phyloP scores from a whole-genome alignment of 1,284 basidiomycete species.

The Ganoderma boninense region DNA sequence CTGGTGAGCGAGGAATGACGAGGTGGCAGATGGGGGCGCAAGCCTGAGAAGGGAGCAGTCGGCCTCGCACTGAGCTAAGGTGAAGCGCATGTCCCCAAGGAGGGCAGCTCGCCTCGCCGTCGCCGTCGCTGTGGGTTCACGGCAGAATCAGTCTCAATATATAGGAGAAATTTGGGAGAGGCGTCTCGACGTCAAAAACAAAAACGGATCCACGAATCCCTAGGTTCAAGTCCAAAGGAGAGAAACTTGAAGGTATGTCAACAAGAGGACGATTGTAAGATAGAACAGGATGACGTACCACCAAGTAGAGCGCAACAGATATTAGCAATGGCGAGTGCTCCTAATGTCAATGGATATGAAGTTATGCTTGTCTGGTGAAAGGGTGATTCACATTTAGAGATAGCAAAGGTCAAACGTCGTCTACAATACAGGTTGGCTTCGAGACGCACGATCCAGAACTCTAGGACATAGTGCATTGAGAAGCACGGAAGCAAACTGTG shows the following conservation, averaged over 20 bases:
- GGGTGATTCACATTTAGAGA: background rate
- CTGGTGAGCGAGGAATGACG: background rate
- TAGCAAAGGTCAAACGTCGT: background rate
- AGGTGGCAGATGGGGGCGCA: background rate
- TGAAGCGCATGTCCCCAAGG: background rate
- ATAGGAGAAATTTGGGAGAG: background rate
- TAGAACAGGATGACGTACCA: background rate
- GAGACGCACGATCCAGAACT: background rate
- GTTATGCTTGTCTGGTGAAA: background rate
- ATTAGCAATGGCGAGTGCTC: too few species aligned
- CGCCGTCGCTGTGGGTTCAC: background rate
- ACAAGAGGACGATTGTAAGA: background rate
- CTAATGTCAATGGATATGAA: background rate
- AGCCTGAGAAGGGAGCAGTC: background rate
- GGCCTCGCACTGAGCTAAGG: background rate
- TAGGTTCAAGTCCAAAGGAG: background rate
- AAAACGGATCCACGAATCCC: background rate
- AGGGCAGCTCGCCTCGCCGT: background rate
- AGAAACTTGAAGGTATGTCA: background rate
- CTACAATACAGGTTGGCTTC: background rate
- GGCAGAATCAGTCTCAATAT: background rate
- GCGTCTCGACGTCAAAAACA: background rate
- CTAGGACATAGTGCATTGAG: background rate
- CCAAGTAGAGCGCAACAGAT: too few species aligned
- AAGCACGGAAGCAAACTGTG: background rate